Evolutionary conservation across 306 rosid genomes (phyloP), one percentile per base, ranked within the genome.

Genomic region (Prunus dulcis): DNA sequence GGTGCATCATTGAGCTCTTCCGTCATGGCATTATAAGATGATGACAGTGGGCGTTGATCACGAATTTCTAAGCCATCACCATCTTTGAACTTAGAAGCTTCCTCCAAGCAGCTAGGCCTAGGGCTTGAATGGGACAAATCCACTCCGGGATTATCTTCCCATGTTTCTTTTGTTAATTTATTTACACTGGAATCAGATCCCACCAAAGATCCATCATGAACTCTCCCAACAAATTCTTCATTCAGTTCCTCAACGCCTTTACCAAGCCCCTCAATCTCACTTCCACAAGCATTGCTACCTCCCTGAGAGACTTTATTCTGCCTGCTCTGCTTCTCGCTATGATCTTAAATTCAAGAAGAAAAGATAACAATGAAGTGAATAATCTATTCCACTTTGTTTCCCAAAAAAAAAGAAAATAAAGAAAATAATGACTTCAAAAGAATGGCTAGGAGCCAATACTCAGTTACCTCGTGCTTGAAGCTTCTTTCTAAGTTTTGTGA

Each of bases 291-390:
- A 52, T 22, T 72, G 81, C 49, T 75, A 78, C 41, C 86, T 61
- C 84, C 81, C 30, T 70, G 74, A 66, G 77, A 72, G 63, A 58
- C 77, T 67, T 63, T 75, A 38, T 75, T 72, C 30, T 68, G 72
- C 80, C 58, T 78, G 53, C 67, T 80, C 14, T 20, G 23, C 76
- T 82, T 74, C 86, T 49, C 67, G n/a, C 38, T 77, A 73, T 32
- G 64, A 72, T 52, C 91, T 90, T 78, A 76, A 69, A 82, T 46
- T 76, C 80, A 60, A 68, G 67, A 51, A 77, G 75, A 69, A 67
- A 74, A 14, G 38, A 77, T 9, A 52, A 66, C 28, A 63, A 73
- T 17, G 20, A 70, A 56, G 50, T 80, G 23, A 61, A 34, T 51
- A 68, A 60, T 64, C 34, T 19, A 41, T 71, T 56, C 65, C 27